Evolutionary conservation across 2,329 filamentous ascomycete genomes (phyloP).

Genomic region (Dactylellina drechsleri): DNA sequence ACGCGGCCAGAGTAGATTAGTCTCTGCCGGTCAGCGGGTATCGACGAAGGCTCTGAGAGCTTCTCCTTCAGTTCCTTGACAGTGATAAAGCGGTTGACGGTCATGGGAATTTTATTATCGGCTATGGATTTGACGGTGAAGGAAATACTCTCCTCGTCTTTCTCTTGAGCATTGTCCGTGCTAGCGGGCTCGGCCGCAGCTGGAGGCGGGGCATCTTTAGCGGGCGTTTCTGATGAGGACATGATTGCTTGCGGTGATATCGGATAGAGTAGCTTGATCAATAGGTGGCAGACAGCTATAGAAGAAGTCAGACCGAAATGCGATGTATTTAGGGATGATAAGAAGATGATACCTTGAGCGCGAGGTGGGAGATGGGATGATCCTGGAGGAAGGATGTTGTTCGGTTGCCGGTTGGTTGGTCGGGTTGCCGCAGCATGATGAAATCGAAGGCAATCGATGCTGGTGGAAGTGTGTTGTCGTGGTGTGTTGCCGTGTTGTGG

Average conservation of each 20-base stretch:
- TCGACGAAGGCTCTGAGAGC: conserved; percentile 87
- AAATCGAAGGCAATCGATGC: conserved; percentile 38
- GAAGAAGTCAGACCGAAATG: background rate
- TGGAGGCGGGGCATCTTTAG: conserved; percentile 54
- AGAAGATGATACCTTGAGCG: conserved; percentile 11
- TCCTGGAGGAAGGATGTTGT: background rate
- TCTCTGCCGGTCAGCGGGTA: conserved; percentile 87
- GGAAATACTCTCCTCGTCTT: conserved; percentile 78
- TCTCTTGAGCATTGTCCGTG: conserved; percentile 69
- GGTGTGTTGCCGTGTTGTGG: conserved; percentile 8
- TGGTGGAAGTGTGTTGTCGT: conserved; percentile 25
- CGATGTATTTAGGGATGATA: background rate
- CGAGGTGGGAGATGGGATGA: conserved; percentile 4
- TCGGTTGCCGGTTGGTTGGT: conserved; percentile 4
- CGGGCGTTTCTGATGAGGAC: conserved; percentile 56
- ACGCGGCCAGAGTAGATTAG: conserved; percentile 98
- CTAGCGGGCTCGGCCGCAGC: conserved; percentile 63
- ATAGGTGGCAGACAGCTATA: background rate
- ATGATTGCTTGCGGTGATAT: conserved; percentile 35
- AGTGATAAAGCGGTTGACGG: conserved; percentile 78
- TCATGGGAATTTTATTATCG: conserved; percentile 84
- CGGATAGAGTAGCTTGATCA: conserved; percentile 2
- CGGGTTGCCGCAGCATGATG: conserved; percentile 15
- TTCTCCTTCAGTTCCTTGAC: conserved; percentile 90
- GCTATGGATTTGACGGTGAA: conserved; percentile 99